Conservation (phyloP, 2,329 filamentous ascomycete species). For the Botryosphaeria dothidea region DNA sequence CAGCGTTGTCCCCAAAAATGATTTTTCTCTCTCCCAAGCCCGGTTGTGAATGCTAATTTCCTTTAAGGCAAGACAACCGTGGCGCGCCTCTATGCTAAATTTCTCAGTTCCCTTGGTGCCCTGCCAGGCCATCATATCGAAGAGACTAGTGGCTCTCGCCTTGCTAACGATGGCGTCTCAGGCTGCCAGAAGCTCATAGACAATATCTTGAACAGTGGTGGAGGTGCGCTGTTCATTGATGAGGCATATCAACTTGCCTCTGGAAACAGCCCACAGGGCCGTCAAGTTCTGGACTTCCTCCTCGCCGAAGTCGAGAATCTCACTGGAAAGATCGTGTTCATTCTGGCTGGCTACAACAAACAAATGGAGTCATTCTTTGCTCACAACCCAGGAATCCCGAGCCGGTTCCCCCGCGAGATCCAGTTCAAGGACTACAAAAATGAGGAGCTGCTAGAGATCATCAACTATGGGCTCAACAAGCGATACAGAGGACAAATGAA, state of each 20-base stretch:
- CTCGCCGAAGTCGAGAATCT: constrained; percentile 73
- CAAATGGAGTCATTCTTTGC: constrained; percentile 77
- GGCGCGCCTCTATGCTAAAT: constrained; percentile 67
- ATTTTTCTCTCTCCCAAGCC: no score
- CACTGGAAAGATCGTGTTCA: constrained; percentile 67
- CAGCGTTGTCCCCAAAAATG: background rate
- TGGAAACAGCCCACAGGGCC: constrained; percentile 58
- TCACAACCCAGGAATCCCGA: constrained; percentile 71
- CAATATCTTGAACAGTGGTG: constrained; percentile 57
- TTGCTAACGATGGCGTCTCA: constrained; percentile 63
- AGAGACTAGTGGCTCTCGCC: constrained; percentile 67
- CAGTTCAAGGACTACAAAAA: constrained; percentile 71
- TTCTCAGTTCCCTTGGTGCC: constrained; percentile 62
- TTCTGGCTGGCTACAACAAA: constrained; percentile 72
- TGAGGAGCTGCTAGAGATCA: constrained; percentile 62
- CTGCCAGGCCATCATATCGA: constrained; percentile 62
- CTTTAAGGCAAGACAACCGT: constrained; percentile 69
- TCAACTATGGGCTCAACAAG: constrained; percentile 55
- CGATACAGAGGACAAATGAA: constrained; percentile 59
- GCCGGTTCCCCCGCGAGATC: constrained; percentile 66
- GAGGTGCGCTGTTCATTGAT: constrained; percentile 75
- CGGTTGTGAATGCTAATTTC: background rate
- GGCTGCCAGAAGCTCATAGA: constrained; percentile 61
- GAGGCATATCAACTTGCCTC: constrained; percentile 74
- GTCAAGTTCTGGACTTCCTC: constrained; percentile 67